Evolutionary conservation across 192 early-diverging fungal genomes (phyloP).

Genomic region (Backusella sp.): DNA sequence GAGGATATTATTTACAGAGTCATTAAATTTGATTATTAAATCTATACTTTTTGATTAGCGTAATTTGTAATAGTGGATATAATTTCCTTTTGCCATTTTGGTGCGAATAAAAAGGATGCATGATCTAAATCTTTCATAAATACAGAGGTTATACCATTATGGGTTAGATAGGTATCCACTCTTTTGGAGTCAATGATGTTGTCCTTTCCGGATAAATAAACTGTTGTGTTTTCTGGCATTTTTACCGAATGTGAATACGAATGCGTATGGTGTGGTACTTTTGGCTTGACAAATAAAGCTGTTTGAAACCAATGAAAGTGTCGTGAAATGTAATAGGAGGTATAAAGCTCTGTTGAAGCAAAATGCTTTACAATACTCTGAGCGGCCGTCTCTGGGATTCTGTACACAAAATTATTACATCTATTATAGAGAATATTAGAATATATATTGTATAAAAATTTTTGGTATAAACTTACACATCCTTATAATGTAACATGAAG

Average conservation of each 20-base stretch:
- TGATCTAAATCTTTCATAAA: constrained; percentile 49
- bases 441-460: background rate
- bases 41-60: background rate
- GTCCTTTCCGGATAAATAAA: constrained; percentile 49
- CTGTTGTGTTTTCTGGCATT: constrained; percentile 27
- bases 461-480: constrained; percentile 37
- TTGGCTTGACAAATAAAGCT: constrained; percentile 35
- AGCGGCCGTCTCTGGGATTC: constrained; percentile 39
- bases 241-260: background rate
- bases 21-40: background rate
- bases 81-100: constrained; percentile 28
- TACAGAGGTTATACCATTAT: constrained; percentile 31
- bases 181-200: constrained; percentile 43
- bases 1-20: background rate
- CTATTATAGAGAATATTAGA: background rate
- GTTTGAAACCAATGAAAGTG: constrained; percentile 50
- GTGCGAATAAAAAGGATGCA: constrained; percentile 40
- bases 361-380: constrained; percentile 59
- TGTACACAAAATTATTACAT: constrained; percentile 60
- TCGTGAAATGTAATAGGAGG: constrained; percentile 56
- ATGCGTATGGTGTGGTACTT: background rate
- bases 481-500: constrained; percentile 59
- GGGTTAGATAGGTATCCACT: constrained; percentile 35
- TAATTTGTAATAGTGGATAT: constrained; percentile 12
- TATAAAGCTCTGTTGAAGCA: constrained; percentile 60